Evolutionary conservation across 2,329 filamentous ascomycete species (phyloP).

Genomic region (Pseudogymnoascus sp.): DNA sequence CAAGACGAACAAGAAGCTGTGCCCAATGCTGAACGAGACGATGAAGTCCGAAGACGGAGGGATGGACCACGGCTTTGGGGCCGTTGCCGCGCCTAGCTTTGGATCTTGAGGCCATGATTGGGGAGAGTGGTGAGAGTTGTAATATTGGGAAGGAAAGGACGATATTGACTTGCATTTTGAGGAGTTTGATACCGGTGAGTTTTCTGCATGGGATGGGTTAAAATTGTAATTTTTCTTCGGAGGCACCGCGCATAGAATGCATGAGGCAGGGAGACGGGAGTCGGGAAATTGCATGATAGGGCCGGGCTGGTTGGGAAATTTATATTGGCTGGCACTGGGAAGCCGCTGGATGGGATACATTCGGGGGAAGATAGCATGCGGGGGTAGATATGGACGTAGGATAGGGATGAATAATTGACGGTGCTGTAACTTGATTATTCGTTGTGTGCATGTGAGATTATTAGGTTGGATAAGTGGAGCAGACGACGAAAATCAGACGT

Average conservation of each 20-base stretch:
- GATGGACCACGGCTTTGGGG: conserved; percentile 52
- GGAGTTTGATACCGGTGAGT: conserved; percentile 1
- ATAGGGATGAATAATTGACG: no score
- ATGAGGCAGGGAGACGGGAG: background rate
- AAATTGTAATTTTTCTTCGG: background rate
- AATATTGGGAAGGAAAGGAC: background rate
- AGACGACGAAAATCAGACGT: no score
- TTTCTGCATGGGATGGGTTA: background rate
- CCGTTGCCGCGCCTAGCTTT: conserved; percentile 25
- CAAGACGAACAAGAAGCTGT: conserved; percentile 98
- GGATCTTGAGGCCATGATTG: background rate
- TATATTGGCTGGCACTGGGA: background rate
- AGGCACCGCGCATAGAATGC: background rate
- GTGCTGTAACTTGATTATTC: no score
- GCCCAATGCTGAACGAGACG: conserved; percentile 77
- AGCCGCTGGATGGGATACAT: background rate
- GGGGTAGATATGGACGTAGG: background rate
- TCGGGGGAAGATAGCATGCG: background rate
- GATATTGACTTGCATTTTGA: background rate
- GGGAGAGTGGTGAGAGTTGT: background rate
- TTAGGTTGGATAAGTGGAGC: no score
- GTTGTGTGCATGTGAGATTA: no score
- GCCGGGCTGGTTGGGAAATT: background rate
- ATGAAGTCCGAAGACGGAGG: conserved; percentile 54
- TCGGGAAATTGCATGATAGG: conserved; percentile 4